A percentile compares a stretch with the other conserved stretches of the same genome.
Evolutionary conservation across 257 asterid species (phyloP).

Genomic region (Nicotiana benthamiana): DNA sequence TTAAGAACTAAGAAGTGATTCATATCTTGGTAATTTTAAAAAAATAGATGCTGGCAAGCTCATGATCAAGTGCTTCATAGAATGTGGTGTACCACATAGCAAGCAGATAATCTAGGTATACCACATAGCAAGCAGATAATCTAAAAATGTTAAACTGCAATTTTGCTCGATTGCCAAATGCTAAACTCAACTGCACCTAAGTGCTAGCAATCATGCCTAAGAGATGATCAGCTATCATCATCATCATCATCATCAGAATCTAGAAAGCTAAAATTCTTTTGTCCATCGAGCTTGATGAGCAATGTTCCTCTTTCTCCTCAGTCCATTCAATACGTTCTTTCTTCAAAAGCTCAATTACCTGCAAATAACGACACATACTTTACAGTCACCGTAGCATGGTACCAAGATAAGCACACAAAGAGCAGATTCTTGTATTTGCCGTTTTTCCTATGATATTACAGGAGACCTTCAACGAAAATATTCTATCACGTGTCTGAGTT

Average conservation of each 20-base stretch:
- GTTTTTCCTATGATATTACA: background rate
- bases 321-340: constrained; percentile 60
- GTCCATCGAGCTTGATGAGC: constrained; percentile 61
- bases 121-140: background rate
- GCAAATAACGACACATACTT: constrained; percentile 13
- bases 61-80: no score
- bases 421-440: background rate
- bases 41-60: no score
- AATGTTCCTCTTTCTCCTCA: constrained; percentile 84
- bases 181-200: background rate
- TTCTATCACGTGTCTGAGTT: background rate
- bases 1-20: no score
- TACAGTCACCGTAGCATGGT: background rate
- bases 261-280: constrained; percentile 55
- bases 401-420: background rate
- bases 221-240: constrained; percentile 33
- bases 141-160: background rate
- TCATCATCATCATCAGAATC: constrained; percentile 52
- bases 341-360: constrained; percentile 62
- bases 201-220: background rate
- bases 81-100: no score
- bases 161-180: background rate
- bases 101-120: background rate
- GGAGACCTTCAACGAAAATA: background rate
- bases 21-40: no score